Base-by-base conservation (phyloP, 202 grass and related monocot genomes). In the Dendrocalamus latiflorus region DNA sequence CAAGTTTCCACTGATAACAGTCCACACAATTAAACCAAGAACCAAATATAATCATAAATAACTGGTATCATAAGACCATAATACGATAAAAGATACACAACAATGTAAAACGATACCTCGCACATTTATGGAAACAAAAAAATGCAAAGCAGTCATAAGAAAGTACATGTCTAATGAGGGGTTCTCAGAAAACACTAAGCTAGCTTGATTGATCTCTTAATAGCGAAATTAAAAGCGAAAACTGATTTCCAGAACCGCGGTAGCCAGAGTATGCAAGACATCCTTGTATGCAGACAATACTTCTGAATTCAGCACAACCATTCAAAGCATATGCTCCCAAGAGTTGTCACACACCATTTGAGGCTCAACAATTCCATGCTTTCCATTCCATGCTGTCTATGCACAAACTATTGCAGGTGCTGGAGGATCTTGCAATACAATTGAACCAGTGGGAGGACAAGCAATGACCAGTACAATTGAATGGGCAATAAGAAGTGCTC, bases 291-390 rank as follows among this genome's bases (percentile, higher is more conserved):
- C 70, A 94, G 91, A 93, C 48, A 91, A 94, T 81, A 93, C 83
- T 85, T 91, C 88, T 78, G 85, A 91, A 94, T 92, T 91, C 89
- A 94, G 87, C 89, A 92, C 85, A 90, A 94, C 85, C 87, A 92
- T 90, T 90, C 89, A 94, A 93, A 90, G 78, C 66, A 94, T 62
- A 87, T 86, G 85, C 93, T 90, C 89, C 92, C 87, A 94, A 90
- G 76, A 89, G 75, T 90, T 84, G 87, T 86, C 90, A 94, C 58
- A 90, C 54, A 94, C 93, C 93, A 36, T 36, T 36, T 36, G 34
- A 34, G 34, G 34, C 34, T 36, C 34, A 36, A 36, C 34, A 36
- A 1, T 36, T 36, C 34, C 34, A 36, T 36, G 34, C 34, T 36
- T 36, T 36, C 34, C 34, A 36, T 36, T 36, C 5, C 34, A 6